These are phyloP conservation scores for Haberlea rhodopensis DNA, from an alignment of 257 asterid species.

Conservation along the genomic window DNA sequence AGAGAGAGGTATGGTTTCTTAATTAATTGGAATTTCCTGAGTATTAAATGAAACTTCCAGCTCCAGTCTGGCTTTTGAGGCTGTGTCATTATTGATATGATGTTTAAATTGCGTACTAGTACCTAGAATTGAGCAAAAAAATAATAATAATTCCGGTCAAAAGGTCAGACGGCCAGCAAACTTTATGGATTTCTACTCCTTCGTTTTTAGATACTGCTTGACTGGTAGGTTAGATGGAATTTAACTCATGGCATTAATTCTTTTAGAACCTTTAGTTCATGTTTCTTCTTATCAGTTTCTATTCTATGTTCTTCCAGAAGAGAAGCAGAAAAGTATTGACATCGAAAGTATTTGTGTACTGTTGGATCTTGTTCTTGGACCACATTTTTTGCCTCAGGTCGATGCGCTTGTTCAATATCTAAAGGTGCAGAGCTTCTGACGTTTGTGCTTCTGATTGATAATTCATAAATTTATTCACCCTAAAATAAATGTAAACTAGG, in stretches of 20 bases:
- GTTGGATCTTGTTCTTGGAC: constrained; percentile 70
- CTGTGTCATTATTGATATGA: background rate
- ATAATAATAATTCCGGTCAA: constrained; percentile 25
- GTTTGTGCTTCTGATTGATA: background rate
- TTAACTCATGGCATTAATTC: constrained; percentile 5
- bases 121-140: constrained; percentile 1
- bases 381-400: constrained; percentile 56
- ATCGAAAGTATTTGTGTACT: constrained; percentile 66
- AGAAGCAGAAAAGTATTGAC: constrained; percentile 76
- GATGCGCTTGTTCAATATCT: constrained; percentile 66
- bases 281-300: constrained; percentile 15
- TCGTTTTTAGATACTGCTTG: constrained; percentile 66
- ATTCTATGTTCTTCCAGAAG: constrained; percentile 53
- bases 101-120: constrained; percentile 4
- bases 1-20: constrained; percentile 52
- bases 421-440: constrained; percentile 46
- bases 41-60: too few species aligned
- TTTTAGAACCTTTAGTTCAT: constrained; percentile 1
- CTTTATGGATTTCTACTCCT: constrained; percentile 64
- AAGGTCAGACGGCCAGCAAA: constrained; percentile 65
- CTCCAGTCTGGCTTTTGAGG: constrained; percentile 5
- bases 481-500: background rate
- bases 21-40: too few species aligned
- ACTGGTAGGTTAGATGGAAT: constrained; percentile 47
- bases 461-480: constrained; percentile 4